These are phyloP conservation scores for Ichthyophthirius multifiliis DNA, from an alignment of 169 alveolate genomes.

Conservation along the genomic window DNA sequence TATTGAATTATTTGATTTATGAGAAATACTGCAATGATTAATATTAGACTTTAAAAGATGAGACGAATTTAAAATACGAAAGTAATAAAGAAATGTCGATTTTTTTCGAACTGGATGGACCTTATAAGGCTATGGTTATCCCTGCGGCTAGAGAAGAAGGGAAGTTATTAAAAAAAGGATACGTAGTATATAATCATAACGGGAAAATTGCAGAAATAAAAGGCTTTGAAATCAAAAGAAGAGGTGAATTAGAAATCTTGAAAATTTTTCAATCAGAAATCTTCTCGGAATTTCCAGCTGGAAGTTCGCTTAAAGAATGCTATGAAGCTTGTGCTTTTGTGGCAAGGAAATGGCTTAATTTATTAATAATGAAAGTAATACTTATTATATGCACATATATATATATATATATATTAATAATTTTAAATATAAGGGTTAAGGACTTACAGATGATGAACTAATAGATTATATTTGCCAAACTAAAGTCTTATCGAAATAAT, in stretches of 20 bases:
- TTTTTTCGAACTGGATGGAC: conserved; percentile 99
- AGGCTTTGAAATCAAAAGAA: conserved; percentile 97
- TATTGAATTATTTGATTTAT: conserved; percentile 92
- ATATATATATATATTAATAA: not conserved
- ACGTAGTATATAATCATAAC: conserved; percentile 93
- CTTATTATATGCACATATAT: not conserved
- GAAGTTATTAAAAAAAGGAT: conserved; percentile 67
- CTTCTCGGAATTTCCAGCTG: conserved; percentile 93
- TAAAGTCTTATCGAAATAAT: conserved; percentile 89
- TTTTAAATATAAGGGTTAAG: conserved; percentile 86
- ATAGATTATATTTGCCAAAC: conserved; percentile 92
- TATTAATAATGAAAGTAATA: conserved; percentile 51
- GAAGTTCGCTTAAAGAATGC: conserved; percentile 92
- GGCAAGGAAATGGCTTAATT: conserved; percentile 91
- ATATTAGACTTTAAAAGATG: conserved; percentile 84
- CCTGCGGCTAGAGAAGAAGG: conserved; percentile 98
- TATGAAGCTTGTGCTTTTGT: conserved; percentile 93
- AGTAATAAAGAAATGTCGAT: conserved; percentile 93
- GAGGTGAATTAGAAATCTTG: conserved; percentile 98
- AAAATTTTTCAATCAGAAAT: conserved; percentile 96
- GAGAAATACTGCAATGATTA: conserved; percentile 95
- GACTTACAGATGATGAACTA: conserved; percentile 90
- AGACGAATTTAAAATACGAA: conserved; percentile 54
- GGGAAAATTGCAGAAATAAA: conserved; percentile 94
- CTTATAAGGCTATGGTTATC: conserved; percentile 96